Base-by-base conservation (phyloP, 1,139 yeast species). In the Pichia sp. region DNA sequence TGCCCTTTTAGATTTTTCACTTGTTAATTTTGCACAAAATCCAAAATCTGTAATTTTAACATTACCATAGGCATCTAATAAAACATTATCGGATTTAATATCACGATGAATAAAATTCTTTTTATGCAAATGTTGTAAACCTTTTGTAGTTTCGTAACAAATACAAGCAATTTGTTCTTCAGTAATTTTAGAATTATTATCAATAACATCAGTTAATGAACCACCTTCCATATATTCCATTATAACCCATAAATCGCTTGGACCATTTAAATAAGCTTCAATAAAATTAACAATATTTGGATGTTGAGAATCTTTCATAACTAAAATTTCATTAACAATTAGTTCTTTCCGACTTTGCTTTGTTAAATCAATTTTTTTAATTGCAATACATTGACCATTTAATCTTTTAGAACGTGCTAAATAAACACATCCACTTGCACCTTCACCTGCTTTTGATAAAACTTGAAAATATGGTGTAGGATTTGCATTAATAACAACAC, bases 31-130 rank as follows among this genome's bases (percentile, higher is more conserved):
- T 26, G 98, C 98, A 68, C 98, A 92, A 70, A 92, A 92, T 0
- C 98, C 98, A 66, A 92, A 92, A 69, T 92, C 98, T 4, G 98
- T 92, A 51, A 92, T 87, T 68, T 92, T 92, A 43, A 92, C 97
- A 55, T 89, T 81, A 29, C 97, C 98, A 44, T 70, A 74, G 9
- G 89, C 77, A 63, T 89, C 96, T 46, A 92, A 71, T 55, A 92
- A 72, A 52, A 92, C 95, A 63, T 92, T 92, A 63, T 92, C 98
- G 6, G 95, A 83, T 66, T 92, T 92, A 63, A 92, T 92, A 66
- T 92, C 98, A 57, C 98, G 78, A 66, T 92, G 98, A 57, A 92
- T 92, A 51, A 92, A 89, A 60, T 87, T 89, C 64, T 87, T 89
- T 54, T 80, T 80, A 63, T 92, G 98, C 61, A 92, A 71, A 65